These are phyloP conservation scores for Rhizophagus clarus DNA, from an alignment of 192 early-diverging fungal genomes.

Conservation along the genomic window DNA sequence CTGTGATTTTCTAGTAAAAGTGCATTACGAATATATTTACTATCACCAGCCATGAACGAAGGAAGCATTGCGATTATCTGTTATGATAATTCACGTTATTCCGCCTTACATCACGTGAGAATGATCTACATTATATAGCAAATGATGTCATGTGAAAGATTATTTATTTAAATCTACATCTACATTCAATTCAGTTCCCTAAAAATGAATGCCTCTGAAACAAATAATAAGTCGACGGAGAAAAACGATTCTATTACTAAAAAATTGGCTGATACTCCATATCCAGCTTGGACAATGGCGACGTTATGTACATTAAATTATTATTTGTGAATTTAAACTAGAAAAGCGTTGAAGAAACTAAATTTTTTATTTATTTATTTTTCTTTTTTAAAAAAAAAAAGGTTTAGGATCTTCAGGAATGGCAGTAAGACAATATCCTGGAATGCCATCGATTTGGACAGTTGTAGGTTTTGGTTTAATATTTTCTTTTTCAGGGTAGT, in stretches of 20 bases:
- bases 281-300: constrained; percentile 8
- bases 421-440: neutral
- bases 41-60: no score
- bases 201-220: no score
- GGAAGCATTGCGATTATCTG: no score
- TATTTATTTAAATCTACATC: no score
- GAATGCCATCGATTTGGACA: neutral
- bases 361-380: neutral
- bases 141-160: no score
- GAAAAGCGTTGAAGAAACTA: neutral
- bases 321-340: neutral
- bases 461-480: neutral
- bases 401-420: neutral
- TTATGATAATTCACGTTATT: no score
- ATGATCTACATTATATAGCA: no score
- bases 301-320: neutral
- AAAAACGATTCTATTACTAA: neutral
- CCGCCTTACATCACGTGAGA: no score
- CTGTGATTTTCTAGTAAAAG: no score
- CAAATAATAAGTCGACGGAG: neutral
- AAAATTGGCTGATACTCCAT: neutral
- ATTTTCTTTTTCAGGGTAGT: constrained; percentile 2
- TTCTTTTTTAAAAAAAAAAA: neutral
- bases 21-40: no score
- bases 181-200: no score